Conservation (phyloP, 192 early-diverging fungal species). For the Coemansia sp. region DNA sequence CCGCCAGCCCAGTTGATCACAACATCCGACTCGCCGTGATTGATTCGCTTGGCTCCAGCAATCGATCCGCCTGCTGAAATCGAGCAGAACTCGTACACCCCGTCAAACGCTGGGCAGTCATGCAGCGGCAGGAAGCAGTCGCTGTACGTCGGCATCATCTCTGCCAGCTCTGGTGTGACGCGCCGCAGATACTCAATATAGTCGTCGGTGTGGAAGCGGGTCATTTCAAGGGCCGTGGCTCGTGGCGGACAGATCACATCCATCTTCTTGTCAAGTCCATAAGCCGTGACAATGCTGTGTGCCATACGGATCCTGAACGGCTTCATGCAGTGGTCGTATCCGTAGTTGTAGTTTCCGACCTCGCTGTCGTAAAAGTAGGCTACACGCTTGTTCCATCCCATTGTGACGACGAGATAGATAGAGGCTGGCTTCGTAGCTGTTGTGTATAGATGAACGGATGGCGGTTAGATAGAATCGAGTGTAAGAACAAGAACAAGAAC, state of each 20-base stretch:
- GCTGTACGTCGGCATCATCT: slow-evolving; percentile 61
- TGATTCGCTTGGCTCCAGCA: slow-evolving; percentile 85
- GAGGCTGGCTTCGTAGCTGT: too few species aligned
- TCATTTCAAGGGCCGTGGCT: slow-evolving; percentile 87
- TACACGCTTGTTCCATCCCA: slow-evolving; percentile 41
- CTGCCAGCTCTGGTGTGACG: slow-evolving; percentile 74
- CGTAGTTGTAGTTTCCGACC: slow-evolving; percentile 85
- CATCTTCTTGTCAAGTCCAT: slow-evolving; percentile 93
- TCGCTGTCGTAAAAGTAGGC: slow-evolving; percentile 63
- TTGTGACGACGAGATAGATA: not conserved
- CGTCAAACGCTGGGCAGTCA: slow-evolving; percentile 97
- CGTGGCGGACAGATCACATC: slow-evolving; percentile 74
- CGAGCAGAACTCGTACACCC: slow-evolving; percentile 91
- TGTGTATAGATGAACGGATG: too few species aligned
- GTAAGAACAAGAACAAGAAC: too few species aligned
- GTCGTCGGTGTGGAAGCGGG: slow-evolving; percentile 91
- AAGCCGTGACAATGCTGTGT: slow-evolving; percentile 89
- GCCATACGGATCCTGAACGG: slow-evolving; percentile 94
- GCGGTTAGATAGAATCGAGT: too few species aligned
- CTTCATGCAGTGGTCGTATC: slow-evolving; percentile 95
- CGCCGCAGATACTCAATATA: slow-evolving; percentile 86
- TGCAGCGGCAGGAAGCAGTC: slow-evolving; percentile 79
- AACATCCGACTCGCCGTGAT: slow-evolving; percentile 80
- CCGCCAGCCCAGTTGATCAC: slow-evolving; percentile 97
- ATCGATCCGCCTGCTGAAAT: slow-evolving; percentile 92